Percentiles rank a stretch among this genome's conserved stretches.
These are phyloP conservation scores for Grosmannia huntii DNA, from an alignment of 2,329 filamentous ascomycete genomes.

Conservation along the genomic window DNA sequence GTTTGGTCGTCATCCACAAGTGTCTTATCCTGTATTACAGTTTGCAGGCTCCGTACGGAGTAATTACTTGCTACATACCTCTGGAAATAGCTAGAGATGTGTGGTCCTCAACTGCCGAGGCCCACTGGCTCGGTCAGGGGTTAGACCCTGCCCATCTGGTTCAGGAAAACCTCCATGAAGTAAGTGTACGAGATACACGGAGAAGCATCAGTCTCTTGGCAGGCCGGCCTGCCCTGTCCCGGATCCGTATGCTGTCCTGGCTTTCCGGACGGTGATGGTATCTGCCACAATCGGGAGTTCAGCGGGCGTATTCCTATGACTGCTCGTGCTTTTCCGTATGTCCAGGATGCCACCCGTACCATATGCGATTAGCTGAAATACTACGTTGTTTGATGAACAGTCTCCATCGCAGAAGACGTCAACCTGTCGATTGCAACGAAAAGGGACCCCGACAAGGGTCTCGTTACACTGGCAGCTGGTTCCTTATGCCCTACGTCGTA, in stretches of 20 bases:
- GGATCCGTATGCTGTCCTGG: too few species aligned
- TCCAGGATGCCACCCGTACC: not conserved
- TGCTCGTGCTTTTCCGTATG: not conserved
- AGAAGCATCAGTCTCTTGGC: too few species aligned
- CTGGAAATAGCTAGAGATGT: not conserved
- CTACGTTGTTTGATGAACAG: not conserved
- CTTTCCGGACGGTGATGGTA: too few species aligned
- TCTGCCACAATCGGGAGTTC: too few species aligned
- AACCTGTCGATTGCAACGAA: not conserved
- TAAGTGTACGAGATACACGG: too few species aligned
- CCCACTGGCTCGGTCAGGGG: not conserved
- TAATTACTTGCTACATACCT: not conserved
- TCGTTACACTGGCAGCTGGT: too few species aligned
- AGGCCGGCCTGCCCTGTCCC: too few species aligned
- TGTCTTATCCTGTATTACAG: not conserved
- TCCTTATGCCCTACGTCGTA: too few species aligned
- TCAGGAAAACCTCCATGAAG: too few species aligned
- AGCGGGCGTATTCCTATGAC: too few species aligned
- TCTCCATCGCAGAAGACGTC: not conserved
- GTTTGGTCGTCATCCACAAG: too few species aligned
- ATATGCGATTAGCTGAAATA: not conserved
- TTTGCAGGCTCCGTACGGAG: not conserved
- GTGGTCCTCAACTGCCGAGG: not conserved
- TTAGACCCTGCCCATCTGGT: not conserved
- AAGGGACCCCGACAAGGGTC: not conserved